These are phyloP conservation scores for Suillus hirtellus DNA, from an alignment of 768 basidiomycete species.

Conservation along the genomic window DNA sequence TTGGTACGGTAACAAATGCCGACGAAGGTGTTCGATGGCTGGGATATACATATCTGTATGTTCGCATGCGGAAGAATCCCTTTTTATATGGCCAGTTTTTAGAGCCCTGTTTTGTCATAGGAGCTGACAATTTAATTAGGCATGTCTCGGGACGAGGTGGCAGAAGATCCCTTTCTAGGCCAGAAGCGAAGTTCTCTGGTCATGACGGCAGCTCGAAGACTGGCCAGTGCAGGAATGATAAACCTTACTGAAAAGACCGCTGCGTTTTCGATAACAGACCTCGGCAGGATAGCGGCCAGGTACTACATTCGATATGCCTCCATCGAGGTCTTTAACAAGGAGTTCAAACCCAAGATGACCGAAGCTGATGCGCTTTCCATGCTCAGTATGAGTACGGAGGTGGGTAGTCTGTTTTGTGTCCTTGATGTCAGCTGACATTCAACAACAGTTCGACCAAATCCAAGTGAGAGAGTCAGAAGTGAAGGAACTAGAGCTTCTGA, in stretches of 20 bases:
- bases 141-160: slow-evolving; percentile 63
- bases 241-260: slow-evolving; percentile 60
- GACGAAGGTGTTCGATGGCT: slow-evolving; percentile 92
- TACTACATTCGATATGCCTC: slow-evolving; percentile 90
- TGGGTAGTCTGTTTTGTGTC: slow-evolving; percentile 30
- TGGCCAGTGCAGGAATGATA: slow-evolving; percentile 81
- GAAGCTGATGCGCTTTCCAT: slow-evolving; percentile 90
- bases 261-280: slow-evolving; percentile 74
- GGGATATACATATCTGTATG: slow-evolving; percentile 95
- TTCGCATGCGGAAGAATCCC: slow-evolving; percentile 92
- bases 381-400: slow-evolving; percentile 91
- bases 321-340: slow-evolving; percentile 81
- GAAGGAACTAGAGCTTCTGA: slow-evolving; percentile 74
- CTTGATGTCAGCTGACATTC: background rate
- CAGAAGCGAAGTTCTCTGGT: slow-evolving; percentile 71
- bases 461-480: slow-evolving; percentile 90
- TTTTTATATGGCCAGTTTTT: slow-evolving; percentile 68
- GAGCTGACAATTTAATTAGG: slow-evolving; percentile 45
- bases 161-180: slow-evolving; percentile 73
- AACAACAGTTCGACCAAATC: slow-evolving; percentile 84
- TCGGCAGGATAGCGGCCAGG: slow-evolving; percentile 95
- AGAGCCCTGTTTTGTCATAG: background rate
- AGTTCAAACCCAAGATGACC: slow-evolving; percentile 80
- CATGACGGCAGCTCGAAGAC: slow-evolving; percentile 58
- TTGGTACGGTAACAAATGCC: slow-evolving; percentile 89